Evolutionary conservation across 305 asterid genomes (phyloP).

Genomic region (Euphrasia arctica): DNA sequence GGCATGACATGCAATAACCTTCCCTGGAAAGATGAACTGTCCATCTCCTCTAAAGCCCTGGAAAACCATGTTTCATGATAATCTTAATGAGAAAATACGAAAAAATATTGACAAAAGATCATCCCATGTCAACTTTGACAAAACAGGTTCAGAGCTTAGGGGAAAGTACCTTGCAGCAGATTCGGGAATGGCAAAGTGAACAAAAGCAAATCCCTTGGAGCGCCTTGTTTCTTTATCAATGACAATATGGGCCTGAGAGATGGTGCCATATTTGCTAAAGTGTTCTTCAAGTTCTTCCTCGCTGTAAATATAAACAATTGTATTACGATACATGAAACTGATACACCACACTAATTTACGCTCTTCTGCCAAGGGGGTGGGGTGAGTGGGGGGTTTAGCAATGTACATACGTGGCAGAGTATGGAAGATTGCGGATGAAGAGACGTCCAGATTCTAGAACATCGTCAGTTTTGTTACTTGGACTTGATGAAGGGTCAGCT

Average conservation of each 20-base stretch:
- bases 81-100: conserved; percentile 3
- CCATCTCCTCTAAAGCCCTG: conserved; percentile 88
- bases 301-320: conserved; percentile 35
- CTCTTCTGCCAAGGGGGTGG: not conserved
- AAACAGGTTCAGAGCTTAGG: conserved; percentile 9
- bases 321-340: conserved; percentile 3
- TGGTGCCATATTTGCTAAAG: conserved; percentile 63
- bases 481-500: conserved; percentile 39
- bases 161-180: conserved; percentile 75
- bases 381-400: not conserved
- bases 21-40: conserved; percentile 82
- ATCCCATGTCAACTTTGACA: too few species aligned
- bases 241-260: conserved; percentile 80
- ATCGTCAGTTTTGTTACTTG: conserved; percentile 40
- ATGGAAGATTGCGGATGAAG: conserved; percentile 85
- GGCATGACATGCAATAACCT: conserved; percentile 90
- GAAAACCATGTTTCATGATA: conserved; percentile 11
- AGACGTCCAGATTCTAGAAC: conserved; percentile 65
- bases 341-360: not conserved
- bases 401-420: conserved; percentile 67
- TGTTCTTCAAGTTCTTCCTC: conserved; percentile 82
- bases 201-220: conserved; percentile 85
- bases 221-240: conserved; percentile 83
- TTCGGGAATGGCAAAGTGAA: conserved; percentile 74
- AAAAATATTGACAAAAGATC: not conserved